phyloP scores from a whole-genome alignment of 225 moss, liverwort and hornwort species.

The Anthoceros angustus region DNA sequence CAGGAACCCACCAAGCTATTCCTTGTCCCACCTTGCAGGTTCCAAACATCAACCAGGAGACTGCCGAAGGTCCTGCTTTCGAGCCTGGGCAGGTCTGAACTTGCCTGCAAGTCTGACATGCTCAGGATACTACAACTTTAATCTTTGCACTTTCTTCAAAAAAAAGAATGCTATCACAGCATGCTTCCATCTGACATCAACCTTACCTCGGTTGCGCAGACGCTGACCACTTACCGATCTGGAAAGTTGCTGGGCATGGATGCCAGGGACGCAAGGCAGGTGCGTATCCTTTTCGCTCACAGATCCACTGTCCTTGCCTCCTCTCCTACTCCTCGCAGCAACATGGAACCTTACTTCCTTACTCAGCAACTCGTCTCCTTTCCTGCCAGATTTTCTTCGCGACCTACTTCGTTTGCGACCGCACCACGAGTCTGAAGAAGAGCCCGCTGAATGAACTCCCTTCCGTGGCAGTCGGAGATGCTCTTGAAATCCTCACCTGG shows the following conservation, averaged over 20 bases:
- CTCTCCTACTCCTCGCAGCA: background rate
- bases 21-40: conserved; percentile 25
- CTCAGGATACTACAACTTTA: background rate
- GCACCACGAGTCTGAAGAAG: background rate
- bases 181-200: background rate
- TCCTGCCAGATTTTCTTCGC: background rate
- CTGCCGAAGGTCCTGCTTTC: conserved; percentile 34
- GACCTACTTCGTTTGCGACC: background rate
- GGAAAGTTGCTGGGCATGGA: conserved; percentile 36
- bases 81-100: conserved; percentile 36
- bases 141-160: background rate
- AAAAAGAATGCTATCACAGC: background rate
- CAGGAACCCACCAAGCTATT: background rate
- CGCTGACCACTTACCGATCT: conserved; percentile 53
- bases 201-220: conserved; percentile 22
- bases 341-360: background rate
- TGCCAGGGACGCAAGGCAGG: conserved; percentile 51
- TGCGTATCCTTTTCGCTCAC: conserved; percentile 7
- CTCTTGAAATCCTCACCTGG: background rate
- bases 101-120: background rate
- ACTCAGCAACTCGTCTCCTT: background rate
- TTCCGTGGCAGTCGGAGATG: background rate
- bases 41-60: conserved; percentile 65
- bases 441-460: background rate
- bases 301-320: background rate